Conservation (phyloP, 2,329 filamentous ascomycete species). For the Hypocrella siamensis region DNA sequence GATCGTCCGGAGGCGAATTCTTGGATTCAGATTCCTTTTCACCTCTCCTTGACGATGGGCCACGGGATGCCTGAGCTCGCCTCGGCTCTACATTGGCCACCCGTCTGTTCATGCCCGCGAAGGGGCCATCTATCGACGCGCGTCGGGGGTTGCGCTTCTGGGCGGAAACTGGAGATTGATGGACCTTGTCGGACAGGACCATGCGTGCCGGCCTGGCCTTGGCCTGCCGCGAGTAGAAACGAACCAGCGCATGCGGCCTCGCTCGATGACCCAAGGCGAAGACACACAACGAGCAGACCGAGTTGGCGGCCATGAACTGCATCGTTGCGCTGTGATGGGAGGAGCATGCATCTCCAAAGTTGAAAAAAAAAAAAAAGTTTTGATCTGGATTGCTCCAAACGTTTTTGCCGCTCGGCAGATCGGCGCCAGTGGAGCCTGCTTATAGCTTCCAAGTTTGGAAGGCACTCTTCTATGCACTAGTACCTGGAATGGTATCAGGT, state of each 20-base stretch:
- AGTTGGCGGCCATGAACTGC: constrained; percentile 5
- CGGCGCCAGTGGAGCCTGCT: neutral
- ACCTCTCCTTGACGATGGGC: constrained; percentile 6
- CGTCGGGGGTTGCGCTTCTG: constrained; percentile 20
- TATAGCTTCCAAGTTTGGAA: no score
- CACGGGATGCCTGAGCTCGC: constrained; percentile 7
- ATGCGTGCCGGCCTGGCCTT: constrained; percentile 35
- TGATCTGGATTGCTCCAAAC: no score
- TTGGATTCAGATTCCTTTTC: constrained; percentile 9
- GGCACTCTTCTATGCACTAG: no score
- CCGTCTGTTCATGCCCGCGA: constrained; percentile 40
- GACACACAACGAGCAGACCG: constrained; percentile 8
- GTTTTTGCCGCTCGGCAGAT: neutral
- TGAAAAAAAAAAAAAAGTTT: no score
- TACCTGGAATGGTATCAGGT: no score
- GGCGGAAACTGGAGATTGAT: constrained; percentile 19
- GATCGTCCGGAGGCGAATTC: constrained; percentile 21
- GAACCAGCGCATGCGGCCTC: no score
- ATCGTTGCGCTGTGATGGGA: no score
- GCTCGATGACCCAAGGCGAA: constrained; percentile 4
- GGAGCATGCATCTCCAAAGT: no score
- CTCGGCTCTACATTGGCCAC: constrained; percentile 22
- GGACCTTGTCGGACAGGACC: constrained; percentile 40
- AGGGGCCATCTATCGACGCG: constrained; percentile 29
- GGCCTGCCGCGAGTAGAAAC: constrained; percentile 18